Conservation (phyloP, 192 early-diverging fungal species). For the Chytriomyces sp. region DNA sequence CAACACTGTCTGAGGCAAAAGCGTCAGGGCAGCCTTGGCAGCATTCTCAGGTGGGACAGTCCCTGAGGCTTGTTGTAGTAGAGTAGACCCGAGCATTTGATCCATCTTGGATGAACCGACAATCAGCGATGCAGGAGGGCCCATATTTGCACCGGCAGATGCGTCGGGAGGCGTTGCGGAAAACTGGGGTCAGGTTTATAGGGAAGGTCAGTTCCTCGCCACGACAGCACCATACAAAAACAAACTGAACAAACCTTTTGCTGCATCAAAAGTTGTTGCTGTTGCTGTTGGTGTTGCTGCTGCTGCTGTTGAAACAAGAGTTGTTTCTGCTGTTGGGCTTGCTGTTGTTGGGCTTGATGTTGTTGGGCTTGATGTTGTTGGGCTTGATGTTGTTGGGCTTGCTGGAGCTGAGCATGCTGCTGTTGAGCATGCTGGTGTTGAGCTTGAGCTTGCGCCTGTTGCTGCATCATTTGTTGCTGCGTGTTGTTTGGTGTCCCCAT, state of each 20-base stretch:
- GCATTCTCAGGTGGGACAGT: neutral
- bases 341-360: neutral
- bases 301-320: neutral
- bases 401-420: neutral
- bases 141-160: neutral
- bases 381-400: neutral
- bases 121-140: neutral
- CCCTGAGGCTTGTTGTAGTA: neutral
- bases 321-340: neutral
- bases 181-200: neutral
- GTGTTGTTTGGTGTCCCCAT: neutral
- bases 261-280: neutral
- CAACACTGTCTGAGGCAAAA: too few relatives aligned
- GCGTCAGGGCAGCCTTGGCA: too few relatives aligned
- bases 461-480: neutral
- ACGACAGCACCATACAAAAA: neutral
- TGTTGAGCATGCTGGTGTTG: conserved; percentile 6
- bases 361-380: conserved; percentile 1
- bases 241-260: neutral
- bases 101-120: neutral
- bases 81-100: too few relatives aligned
- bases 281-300: neutral
- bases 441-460: conserved; percentile 4
- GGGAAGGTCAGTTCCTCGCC: neutral
- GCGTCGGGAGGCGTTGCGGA: neutral